Evolutionary conservation across 2,329 filamentous ascomycete species (phyloP).

Genomic region (Monilinia vaccinii-corymbosi): DNA sequence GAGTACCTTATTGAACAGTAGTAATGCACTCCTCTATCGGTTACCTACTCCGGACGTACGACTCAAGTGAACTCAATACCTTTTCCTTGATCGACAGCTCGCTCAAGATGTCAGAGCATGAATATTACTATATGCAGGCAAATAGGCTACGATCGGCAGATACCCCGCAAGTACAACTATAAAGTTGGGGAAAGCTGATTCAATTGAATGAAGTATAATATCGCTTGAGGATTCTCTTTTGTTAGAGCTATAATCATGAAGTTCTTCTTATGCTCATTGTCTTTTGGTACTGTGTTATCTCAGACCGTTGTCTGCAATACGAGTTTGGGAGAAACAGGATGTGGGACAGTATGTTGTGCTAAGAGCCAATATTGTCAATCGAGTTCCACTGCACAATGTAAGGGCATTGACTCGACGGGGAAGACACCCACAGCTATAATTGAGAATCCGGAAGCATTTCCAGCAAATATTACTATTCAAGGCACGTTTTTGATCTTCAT

Average conservation of each 20-base stretch:
- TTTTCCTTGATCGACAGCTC: background rate
- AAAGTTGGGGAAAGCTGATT: background rate
- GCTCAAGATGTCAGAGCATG: background rate
- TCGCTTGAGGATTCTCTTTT: background rate
- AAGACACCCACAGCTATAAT: background rate
- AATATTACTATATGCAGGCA: background rate
- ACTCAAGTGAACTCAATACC: background rate
- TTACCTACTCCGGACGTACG: background rate
- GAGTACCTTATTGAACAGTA: no score
- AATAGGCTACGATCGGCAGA: background rate
- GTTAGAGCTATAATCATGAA: background rate
- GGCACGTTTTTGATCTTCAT: slow-evolving; percentile 3
- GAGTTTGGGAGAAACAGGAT: background rate
- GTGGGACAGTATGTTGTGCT: background rate
- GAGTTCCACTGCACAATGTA: background rate
- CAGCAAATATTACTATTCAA: slow-evolving; percentile 14
- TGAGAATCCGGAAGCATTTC: slow-evolving; percentile 16
- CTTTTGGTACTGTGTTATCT: background rate
- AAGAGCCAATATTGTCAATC: background rate
- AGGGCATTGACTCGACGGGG: background rate
- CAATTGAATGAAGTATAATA: background rate
- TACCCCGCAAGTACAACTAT: background rate
- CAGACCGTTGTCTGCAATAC: background rate
- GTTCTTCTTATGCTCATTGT: background rate
- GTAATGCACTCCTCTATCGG: no score